These are phyloP conservation scores for Candida sojae DNA, from an alignment of 1,139 yeast genomes.

Conservation along the genomic window DNA sequence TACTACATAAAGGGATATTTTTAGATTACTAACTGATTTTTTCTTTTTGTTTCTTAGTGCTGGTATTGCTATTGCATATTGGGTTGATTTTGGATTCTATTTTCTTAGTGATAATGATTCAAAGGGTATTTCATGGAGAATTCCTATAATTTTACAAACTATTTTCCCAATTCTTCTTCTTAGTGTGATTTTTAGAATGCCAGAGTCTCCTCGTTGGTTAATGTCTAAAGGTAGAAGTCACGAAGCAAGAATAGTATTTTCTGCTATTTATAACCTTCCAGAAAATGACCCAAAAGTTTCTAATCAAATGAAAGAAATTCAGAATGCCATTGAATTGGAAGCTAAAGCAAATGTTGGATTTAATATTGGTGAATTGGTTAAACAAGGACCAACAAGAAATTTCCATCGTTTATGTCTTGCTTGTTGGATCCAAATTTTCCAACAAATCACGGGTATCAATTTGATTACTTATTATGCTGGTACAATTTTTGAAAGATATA, in stretches of 20 bases:
- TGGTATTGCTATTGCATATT: conserved; percentile 44
- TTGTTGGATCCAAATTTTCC: conserved; percentile 47
- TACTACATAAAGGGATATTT: no score
- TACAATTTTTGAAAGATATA: conserved; percentile 42
- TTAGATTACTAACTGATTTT: no score
- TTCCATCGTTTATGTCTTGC: conserved; percentile 52
- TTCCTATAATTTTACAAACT: conserved; percentile 50
- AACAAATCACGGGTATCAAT: conserved; percentile 37
- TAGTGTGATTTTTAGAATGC: conserved; percentile 33
- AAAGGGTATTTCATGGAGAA: conserved; percentile 38
- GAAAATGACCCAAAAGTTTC: conserved; percentile 24
- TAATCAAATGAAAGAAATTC: conserved; percentile 34
- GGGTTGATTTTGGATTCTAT: conserved; percentile 48
- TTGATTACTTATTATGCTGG: conserved; percentile 39
- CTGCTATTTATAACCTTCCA: conserved; percentile 42
- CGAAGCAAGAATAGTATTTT: conserved; percentile 52
- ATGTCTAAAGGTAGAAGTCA: conserved; percentile 37
- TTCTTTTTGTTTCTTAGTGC: conserved; percentile 8
- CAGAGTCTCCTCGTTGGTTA: conserved; percentile 57
- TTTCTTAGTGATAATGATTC: conserved; percentile 23
- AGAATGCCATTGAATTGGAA: conserved; percentile 30
- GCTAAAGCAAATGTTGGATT: conserved; percentile 23
- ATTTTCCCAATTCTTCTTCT: conserved; percentile 34
- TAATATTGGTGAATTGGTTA: conserved; percentile 27
- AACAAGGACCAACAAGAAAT: conserved; percentile 44